These are phyloP conservation scores for Fusarium austroafricanum DNA, from an alignment of 2,329 filamentous ascomycete genomes.

Conservation along the genomic window DNA sequence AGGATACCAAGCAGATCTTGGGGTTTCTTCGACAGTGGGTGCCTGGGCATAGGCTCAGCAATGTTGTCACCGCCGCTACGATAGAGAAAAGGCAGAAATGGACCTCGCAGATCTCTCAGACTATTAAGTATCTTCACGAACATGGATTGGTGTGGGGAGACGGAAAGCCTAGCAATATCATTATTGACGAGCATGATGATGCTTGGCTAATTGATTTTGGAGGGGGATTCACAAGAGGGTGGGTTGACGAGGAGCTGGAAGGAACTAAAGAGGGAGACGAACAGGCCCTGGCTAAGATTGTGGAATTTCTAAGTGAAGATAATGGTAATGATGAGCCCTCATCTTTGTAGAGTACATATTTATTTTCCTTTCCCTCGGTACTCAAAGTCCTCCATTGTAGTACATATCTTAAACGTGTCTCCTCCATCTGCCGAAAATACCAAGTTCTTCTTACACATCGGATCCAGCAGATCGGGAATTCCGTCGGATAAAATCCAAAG, in stretches of 20 bases:
- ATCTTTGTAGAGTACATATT: not conserved
- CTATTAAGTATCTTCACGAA: accelerated
- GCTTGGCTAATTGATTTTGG: not conserved
- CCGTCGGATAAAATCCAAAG: too few species aligned
- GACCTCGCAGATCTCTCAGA: not conserved
- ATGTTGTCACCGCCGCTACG: accelerated
- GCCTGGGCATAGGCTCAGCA: not conserved
- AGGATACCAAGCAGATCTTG: not conserved
- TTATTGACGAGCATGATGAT: not conserved
- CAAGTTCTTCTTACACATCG: too few species aligned
- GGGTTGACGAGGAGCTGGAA: accelerated
- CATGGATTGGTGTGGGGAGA: not conserved
- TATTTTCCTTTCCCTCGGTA: too few species aligned
- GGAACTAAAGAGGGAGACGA: not conserved
- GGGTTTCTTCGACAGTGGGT: not conserved
- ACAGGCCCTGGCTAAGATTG: not conserved
- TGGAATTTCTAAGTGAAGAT: accelerated
- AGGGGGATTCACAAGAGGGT: not conserved
- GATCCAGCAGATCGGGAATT: too few species aligned
- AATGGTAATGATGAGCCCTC: accelerated
- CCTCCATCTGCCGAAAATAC: too few species aligned
- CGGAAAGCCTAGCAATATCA: not conserved
- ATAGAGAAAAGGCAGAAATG: not conserved
- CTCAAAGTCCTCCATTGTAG: too few species aligned
- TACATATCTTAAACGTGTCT: too few species aligned